Evolutionary conservation across 2,329 filamentous ascomycete species (phyloP).

Genomic region (Gaeumannomyces tritici): DNA sequence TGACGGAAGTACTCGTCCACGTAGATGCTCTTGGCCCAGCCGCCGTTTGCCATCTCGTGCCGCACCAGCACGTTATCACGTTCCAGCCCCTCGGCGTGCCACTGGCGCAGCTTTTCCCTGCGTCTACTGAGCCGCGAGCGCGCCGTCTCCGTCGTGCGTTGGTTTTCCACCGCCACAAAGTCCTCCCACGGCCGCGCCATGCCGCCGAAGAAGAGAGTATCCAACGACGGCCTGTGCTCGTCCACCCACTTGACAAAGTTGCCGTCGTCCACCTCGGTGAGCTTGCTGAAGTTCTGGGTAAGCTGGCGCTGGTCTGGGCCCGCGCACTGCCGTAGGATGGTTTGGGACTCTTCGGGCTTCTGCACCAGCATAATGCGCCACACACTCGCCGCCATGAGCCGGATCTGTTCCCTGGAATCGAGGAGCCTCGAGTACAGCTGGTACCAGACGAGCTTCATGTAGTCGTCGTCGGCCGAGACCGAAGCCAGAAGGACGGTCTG

Average conservation of each 20-base stretch:
- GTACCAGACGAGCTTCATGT: conserved; percentile 81
- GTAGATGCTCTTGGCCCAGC: conserved; percentile 95
- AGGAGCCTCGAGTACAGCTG: conserved; percentile 85
- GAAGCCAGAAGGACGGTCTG: conserved; percentile 80
- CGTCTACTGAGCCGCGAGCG: conserved; percentile 62
- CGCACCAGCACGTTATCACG: conserved; percentile 64
- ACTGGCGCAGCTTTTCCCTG: conserved; percentile 71
- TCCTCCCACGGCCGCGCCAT: conserved; percentile 81
- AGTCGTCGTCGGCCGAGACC: conserved; percentile 69
- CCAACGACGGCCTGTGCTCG: conserved; percentile 66
- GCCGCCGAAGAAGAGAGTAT: conserved; percentile 71
- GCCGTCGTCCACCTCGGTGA: conserved; percentile 83
- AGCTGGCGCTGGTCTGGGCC: conserved; percentile 62
- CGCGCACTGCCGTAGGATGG: conserved; percentile 63
- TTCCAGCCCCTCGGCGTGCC: conserved; percentile 60
- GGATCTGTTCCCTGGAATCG: conserved; percentile 56
- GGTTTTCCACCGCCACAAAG: conserved; percentile 77
- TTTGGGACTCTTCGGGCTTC: conserved; percentile 73
- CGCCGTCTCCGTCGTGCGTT: conserved; percentile 66
- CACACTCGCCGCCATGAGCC: conserved; percentile 69
- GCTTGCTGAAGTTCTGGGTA: conserved; percentile 67
- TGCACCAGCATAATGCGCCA: conserved; percentile 92
- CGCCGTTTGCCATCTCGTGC: conserved; percentile 79
- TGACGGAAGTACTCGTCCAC: conserved; percentile 86
- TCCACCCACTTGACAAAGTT: conserved; percentile 85